Conservation (phyloP, 768 basidiomycete genomes). For the Cytidiella melzeri region DNA sequence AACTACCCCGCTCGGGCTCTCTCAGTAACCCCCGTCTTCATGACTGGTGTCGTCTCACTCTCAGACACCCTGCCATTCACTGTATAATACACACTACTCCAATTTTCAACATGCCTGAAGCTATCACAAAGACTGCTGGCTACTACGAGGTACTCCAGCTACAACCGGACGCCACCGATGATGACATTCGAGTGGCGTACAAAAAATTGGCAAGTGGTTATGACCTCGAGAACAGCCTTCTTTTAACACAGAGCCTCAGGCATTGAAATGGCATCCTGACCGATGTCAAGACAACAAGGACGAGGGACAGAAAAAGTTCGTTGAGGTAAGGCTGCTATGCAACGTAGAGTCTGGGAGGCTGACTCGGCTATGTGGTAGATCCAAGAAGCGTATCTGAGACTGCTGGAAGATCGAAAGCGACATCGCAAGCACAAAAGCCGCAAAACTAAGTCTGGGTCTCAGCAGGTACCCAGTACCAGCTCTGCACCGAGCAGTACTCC, state of each 20-base stretch:
- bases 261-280: constrained; percentile 65
- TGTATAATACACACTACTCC: constrained; percentile 1
- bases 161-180: constrained; percentile 37
- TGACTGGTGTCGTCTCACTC: neutral
- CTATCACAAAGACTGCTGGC: constrained; percentile 18
- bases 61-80: constrained; percentile 6
- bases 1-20: constrained; percentile 9
- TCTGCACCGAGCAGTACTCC: neutral
- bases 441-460: constrained; percentile 1
- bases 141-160: constrained; percentile 42
- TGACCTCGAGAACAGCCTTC: constrained; percentile 16
- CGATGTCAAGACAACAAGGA: constrained; percentile 49
- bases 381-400: constrained; percentile 9
- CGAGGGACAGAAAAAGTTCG: constrained; percentile 47
- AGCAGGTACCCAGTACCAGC: too few relatives aligned
- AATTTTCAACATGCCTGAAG: constrained; percentile 18
- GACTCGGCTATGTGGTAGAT: constrained; percentile 5
- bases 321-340: constrained; percentile 39
- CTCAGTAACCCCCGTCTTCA: constrained; percentile 9
- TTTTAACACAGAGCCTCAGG: constrained; percentile 27
- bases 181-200: constrained; percentile 55
- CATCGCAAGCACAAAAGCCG: neutral
- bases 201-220: constrained; percentile 45
- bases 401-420: constrained; percentile 5
- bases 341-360: neutral